Evolutionary conservation across 2,329 filamentous ascomycete species (phyloP), one percentile per base, ranked within the genome.

Genomic region (Aspergillus alliaceus): DNA sequence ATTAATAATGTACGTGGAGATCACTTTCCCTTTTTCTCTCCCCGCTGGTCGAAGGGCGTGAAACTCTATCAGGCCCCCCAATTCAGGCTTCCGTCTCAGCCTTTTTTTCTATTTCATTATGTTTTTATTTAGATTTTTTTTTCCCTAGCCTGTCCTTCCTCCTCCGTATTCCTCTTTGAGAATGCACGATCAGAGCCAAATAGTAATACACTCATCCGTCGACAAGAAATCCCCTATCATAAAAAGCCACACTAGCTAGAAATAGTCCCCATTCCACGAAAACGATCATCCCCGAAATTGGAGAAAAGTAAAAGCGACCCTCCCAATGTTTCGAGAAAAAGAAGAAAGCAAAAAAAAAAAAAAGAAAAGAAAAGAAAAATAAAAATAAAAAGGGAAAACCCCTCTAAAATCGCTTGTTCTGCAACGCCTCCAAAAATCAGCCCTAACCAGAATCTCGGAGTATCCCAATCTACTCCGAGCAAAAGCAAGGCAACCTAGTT

Each of bases 1-100:
- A 48, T 48, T 48, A 48, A 48, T 48, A 48, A 48, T 48, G 40
- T 48, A 9, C 29, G 18, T 48, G 44, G 27, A 47, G 44, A 53
- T 34, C 62, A 65, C 24, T 51, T 59, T 50, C 68, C 67, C 40
- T 68, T 64, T 48, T 31, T 3, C 37, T 57, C 56, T 68, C 66
- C 66, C 67, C 67, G 67, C 65, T 35, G 54, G 48, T 56, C 53
- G 29, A 56, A 56, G 54, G 54, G 44, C 27, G 27, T 47, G 25
- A 57, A 57, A 57, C 54, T 57, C 34, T 57, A 57, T 57, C 54
- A 53, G 15, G n/a, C n/a, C n/a, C 25, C 44, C 8, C 25, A 27
- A 47, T 27, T 20, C 15, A 31, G n/a, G n/a, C 14, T 48, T 48
- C 40, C 40, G 40, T 15, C 25, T 44, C 24, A 44, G 40, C 40